Conservation (phyloP, 129 eudicot species). For the Silybum marianum region DNA sequence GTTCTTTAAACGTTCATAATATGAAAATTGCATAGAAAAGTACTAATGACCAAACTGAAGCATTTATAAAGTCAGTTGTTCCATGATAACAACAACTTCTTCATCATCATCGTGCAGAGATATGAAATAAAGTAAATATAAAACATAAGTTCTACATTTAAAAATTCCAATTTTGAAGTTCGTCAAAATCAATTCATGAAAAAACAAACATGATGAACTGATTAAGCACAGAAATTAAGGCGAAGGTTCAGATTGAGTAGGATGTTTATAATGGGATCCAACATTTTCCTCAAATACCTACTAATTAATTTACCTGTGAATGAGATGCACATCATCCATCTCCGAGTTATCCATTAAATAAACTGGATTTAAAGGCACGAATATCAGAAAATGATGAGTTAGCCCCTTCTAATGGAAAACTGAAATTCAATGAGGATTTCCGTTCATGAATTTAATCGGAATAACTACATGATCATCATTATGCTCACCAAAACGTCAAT, state of each 20-base stretch:
- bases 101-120: not conserved
- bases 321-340: not conserved
- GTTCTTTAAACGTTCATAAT: not conserved
- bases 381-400: not conserved
- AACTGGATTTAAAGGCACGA: not conserved
- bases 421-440: not conserved
- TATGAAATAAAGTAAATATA: not conserved
- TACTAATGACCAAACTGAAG: not conserved
- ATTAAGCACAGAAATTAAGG: not conserved
- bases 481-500: not conserved
- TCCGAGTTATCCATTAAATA: not conserved
- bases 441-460: constrained; percentile 23
- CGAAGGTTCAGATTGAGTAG: constrained; percentile 28
- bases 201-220: not conserved
- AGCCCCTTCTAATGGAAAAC: not conserved
- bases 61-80: not conserved
- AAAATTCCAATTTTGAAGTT: not conserved
- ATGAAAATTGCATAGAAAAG: not conserved
- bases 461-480: constrained; percentile 29
- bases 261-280: constrained; percentile 12
- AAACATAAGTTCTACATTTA: not conserved
- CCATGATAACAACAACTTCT: not conserved
- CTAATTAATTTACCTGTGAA: not conserved
- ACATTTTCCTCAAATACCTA: not conserved
- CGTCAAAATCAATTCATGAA: not conserved